These are phyloP conservation scores for Phlegmacium glaucopus DNA, from an alignment of 768 basidiomycete genomes.

Conservation along the genomic window DNA sequence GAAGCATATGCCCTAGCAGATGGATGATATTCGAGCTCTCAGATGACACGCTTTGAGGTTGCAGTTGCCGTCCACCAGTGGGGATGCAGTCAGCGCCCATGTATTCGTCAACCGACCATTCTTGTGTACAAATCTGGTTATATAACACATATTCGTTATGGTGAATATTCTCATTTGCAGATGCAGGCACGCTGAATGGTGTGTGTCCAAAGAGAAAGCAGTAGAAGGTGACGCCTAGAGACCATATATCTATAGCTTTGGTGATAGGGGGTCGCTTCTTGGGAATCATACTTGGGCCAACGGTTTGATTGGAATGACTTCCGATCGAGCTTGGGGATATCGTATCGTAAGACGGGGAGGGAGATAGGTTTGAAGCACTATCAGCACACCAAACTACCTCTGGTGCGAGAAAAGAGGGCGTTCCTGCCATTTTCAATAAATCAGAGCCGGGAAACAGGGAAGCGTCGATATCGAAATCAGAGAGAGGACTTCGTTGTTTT, in stretches of 20 bases:
- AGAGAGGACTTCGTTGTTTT: constrained; percentile 9
- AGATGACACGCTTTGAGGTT: constrained; percentile 13
- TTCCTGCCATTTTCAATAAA: constrained; percentile 37
- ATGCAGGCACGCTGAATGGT: constrained; percentile 35
- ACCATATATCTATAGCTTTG: constrained; percentile 46
- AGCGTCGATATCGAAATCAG: constrained; percentile 20
- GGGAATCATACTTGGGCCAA: constrained; percentile 3
- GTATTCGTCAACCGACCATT: constrained; percentile 34
- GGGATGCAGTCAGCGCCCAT: constrained; percentile 35
- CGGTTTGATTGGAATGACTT: constrained; percentile 4
- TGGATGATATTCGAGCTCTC: constrained; percentile 30
- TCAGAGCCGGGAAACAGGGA: constrained; percentile 35
- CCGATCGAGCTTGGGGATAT: constrained; percentile 8
- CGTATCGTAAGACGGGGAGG: constrained; percentile 19
- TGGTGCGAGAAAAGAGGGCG: constrained; percentile 42
- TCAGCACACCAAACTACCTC: constrained; percentile 42
- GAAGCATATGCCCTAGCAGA: constrained; percentile 36
- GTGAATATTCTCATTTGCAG: constrained; percentile 31
- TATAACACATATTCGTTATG: constrained; percentile 38
- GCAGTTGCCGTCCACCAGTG: constrained; percentile 33
- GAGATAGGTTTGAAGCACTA: constrained; percentile 15
- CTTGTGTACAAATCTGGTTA: constrained; percentile 37
- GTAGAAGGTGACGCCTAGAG: constrained; percentile 44
- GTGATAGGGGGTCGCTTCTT: constrained; percentile 36
- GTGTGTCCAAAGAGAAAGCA: constrained; percentile 44